A percentile compares a stretch with the other conserved stretches of the same genome.
phyloP scores from a whole-genome alignment of 169 alveolate genomes.

The Plasmodium malariae region DNA sequence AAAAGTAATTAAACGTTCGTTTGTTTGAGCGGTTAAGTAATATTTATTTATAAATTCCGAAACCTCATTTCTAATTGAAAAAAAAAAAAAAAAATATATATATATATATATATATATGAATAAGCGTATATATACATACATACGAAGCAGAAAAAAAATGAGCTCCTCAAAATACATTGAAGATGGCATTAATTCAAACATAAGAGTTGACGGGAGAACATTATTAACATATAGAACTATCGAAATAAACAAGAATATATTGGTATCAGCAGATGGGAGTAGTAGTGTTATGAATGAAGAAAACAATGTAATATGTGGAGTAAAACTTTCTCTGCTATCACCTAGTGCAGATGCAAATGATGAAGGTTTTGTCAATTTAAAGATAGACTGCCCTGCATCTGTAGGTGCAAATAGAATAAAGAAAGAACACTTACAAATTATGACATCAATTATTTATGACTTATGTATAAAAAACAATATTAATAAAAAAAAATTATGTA shows the following conservation, averaged over 20 bases:
- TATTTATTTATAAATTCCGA: neutral
- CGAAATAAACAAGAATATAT: constrained; percentile 60
- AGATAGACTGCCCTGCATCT: constrained; percentile 76
- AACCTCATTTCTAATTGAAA: neutral
- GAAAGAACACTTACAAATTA: constrained; percentile 72
- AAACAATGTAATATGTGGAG: constrained; percentile 72
- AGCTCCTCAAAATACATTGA: constrained; percentile 67
- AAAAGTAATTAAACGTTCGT: neutral
- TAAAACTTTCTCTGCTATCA: constrained; percentile 42
- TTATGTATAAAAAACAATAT: constrained; percentile 75
- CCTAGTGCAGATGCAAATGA: constrained; percentile 35
- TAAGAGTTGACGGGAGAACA: constrained; percentile 65
- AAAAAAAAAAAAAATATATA: constrained; percentile 1
- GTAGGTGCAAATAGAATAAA: constrained; percentile 66
- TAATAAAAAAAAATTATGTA: constrained; percentile 78
- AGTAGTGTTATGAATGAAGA: constrained; percentile 76
- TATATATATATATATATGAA: neutral
- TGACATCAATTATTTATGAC: constrained; percentile 65
- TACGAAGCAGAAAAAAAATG: constrained; percentile 5
- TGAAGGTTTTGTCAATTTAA: constrained; percentile 65
- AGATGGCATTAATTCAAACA: constrained; percentile 56
- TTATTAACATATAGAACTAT: constrained; percentile 48
- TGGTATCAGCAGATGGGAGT: constrained; percentile 75
- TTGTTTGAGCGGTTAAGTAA: neutral
- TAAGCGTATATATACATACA: neutral